These are phyloP conservation scores for Exobasidium rhododendri DNA, from an alignment of 1,284 basidiomycete genomes.

Conservation along the genomic window DNA sequence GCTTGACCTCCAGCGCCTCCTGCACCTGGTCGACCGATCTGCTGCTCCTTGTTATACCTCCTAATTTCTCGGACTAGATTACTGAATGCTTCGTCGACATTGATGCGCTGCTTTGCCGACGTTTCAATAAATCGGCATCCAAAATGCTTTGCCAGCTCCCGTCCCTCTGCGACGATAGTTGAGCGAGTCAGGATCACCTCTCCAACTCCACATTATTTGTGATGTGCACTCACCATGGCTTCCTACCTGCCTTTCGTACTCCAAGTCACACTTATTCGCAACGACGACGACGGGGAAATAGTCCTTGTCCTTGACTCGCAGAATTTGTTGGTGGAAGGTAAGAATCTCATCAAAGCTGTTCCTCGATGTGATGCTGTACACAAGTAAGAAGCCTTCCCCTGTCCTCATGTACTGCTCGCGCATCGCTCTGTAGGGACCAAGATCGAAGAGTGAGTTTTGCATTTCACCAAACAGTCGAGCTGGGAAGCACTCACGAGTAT, in stretches of 20 bases:
- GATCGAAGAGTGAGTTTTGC: too few species aligned
- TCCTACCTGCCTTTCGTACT: constrained; percentile 95
- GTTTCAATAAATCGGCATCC: constrained; percentile 97
- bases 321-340: constrained; percentile 91
- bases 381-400: constrained; percentile 96
- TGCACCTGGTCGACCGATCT: constrained; percentile 46
- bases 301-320: constrained; percentile 87
- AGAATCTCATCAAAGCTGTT: constrained; percentile 96
- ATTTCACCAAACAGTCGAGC: background rate
- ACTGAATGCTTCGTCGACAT: constrained; percentile 98
- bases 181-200: background rate
- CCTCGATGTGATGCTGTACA: constrained; percentile 97
- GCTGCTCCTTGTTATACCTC: constrained; percentile 73
- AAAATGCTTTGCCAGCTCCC: constrained; percentile 92
- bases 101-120: constrained; percentile 95
- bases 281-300: constrained; percentile 95
- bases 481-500: constrained; percentile 68
- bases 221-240: constrained; percentile 71
- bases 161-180: constrained; percentile 71
- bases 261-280: constrained; percentile 98
- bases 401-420: constrained; percentile 96
- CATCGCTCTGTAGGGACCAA: constrained; percentile 86
- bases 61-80: constrained; percentile 95
- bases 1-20: constrained; percentile 33
- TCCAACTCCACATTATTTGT: background rate